Evolutionary conservation across 495 filamentous ascomycete genomes (phyloP), one percentile per base, ranked within the genome.

Genomic region (Ascobolus immersus): DNA sequence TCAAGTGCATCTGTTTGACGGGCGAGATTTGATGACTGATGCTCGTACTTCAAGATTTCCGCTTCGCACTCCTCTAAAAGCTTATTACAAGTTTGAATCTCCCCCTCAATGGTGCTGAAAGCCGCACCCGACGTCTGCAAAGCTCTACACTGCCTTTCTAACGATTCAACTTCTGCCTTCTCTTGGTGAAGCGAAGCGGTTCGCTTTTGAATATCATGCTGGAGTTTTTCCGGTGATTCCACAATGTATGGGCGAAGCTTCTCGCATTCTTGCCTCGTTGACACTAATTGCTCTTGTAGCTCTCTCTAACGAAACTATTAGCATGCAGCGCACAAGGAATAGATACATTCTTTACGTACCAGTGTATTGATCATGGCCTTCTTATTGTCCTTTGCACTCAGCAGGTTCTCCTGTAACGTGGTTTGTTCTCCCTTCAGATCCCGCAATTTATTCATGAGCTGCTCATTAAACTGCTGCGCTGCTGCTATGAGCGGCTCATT

Each of bases 71-170:
- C 89, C 26, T 89, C 76, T 2, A 96, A 69, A 18, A 93, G 61
- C 47, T 80, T 84, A 30, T 76, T 75, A 41, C 78, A 89, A 0
- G 71, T 70, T 4, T 69, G 64, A 8, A 94, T 78, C 44, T 94
- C 84, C 23, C 72, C 65, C 5, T 69, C 57, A 6, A 93, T 77
- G 1, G 84, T 69, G 4, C 64, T 61, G 44, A 94, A 93, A 1
- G 79, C 79, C 52, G 92, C 82, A 4, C 71, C 70, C 13, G 74
- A 82, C 3, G 81, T 92, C 47, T 93, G 81, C n/a, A 96, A 58
- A 3, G 81, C 86, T 25, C 89, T 64, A 8, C 73, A 67, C 21
- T 82, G 66, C 35, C 76, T 70, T 48, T 94, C 89, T 34, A 93
- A 67, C 1, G 66, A 57, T 48, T 96, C 86, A 37, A 90, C 86